Conservation (phyloP, 768 basidiomycete genomes). For the Amanita molliuscula region DNA sequence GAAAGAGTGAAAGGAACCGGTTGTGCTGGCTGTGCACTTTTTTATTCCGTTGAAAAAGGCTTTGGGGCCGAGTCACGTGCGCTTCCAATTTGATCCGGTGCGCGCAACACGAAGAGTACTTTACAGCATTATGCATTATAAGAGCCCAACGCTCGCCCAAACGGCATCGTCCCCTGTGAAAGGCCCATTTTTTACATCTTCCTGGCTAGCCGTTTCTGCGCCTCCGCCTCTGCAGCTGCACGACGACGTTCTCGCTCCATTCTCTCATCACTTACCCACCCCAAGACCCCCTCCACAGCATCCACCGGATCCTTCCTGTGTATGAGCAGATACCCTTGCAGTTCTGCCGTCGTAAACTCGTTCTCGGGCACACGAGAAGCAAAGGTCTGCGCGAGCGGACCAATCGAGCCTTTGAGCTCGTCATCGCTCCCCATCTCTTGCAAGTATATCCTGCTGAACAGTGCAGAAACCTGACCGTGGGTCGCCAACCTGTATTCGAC, state of each 20-base stretch:
- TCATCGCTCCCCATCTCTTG: conserved; percentile 13
- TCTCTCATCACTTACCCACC: conserved; percentile 35
- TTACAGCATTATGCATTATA: too few relatives aligned
- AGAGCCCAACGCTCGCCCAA: too few relatives aligned
- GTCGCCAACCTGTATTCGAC: conserved; percentile 41
- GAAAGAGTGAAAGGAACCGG: not conserved
- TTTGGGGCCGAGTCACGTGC: not conserved
- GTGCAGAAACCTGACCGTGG: conserved; percentile 30
- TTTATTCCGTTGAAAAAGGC: too few relatives aligned
- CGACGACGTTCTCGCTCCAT: conserved; percentile 24
- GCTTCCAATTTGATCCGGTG: not conserved
- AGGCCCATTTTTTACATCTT: not conserved
- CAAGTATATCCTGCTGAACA: conserved; percentile 44
- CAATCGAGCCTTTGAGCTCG: not conserved
- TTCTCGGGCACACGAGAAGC: conserved; percentile 30
- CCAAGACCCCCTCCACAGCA: conserved; percentile 21
- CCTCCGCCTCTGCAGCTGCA: conserved; percentile 8
- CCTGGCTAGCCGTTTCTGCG: not conserved
- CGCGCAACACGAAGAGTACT: too few relatives aligned
- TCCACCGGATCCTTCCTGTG: conserved; percentile 28
- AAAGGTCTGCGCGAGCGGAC: conserved; percentile 30
- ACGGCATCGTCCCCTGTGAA: too few relatives aligned
- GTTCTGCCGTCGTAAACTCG: conserved; percentile 47
- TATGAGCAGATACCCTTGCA: conserved; percentile 48
- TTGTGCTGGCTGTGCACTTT: not conserved